phyloP scores from a whole-genome alignment of 768 basidiomycete species.

The Tylopilus subfusipes region DNA sequence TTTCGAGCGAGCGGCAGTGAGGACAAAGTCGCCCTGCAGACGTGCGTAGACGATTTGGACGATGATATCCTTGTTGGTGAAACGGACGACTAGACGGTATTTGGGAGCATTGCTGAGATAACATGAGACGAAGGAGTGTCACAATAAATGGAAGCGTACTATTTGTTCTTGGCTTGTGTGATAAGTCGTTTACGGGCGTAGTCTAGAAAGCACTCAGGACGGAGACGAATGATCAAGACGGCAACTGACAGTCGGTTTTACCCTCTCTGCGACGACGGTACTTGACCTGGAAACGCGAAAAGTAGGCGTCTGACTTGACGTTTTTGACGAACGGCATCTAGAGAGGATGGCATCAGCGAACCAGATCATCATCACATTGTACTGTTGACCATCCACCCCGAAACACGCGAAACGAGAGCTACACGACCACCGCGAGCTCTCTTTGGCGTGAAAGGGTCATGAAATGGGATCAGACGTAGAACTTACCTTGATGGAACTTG shows the following conservation, averaged over 20 bases:
- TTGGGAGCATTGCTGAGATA: constrained; percentile 82
- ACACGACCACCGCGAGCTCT: neutral
- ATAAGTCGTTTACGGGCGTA: constrained; percentile 97
- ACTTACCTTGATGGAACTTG: constrained; percentile 42
- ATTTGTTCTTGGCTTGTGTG: constrained; percentile 99
- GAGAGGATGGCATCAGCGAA: constrained; percentile 16
- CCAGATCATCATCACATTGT: constrained; percentile 26
- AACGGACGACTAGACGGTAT: constrained; percentile 97
- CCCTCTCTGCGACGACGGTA: constrained; percentile 97
- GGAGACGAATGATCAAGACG: neutral
- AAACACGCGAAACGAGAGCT: neutral
- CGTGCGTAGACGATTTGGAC: constrained; percentile 96
- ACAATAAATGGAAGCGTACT: constrained; percentile 45
- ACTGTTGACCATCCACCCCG: constrained; percentile 31
- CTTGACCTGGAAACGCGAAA: constrained; percentile 98
- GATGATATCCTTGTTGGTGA: constrained; percentile 97
- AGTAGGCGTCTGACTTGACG: constrained; percentile 95
- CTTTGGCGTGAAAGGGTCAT: neutral
- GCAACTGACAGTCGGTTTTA: constrained; percentile 90
- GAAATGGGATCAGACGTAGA: neutral
- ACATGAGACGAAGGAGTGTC: constrained; percentile 5
- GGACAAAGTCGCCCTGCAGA: constrained; percentile 93
- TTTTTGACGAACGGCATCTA: constrained; percentile 98
- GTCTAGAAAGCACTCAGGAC: constrained; percentile 47
- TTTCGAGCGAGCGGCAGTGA: constrained; percentile 81